These are phyloP conservation scores for Fomitiporia mediterranea DNA, from an alignment of 1,284 basidiomycete species.

Conservation along the genomic window DNA sequence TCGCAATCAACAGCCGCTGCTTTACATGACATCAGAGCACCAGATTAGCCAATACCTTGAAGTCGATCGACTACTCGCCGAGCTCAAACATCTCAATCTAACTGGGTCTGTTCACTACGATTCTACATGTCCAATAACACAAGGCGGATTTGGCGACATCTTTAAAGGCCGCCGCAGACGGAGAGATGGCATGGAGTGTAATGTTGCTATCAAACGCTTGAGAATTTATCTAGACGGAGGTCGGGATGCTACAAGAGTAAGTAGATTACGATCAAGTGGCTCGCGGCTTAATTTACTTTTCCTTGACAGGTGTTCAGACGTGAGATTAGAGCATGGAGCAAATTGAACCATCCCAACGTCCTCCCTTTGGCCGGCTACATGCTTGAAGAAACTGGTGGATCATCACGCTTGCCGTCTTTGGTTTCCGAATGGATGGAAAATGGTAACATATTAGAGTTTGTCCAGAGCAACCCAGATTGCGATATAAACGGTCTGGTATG, in stretches of 20 bases:
- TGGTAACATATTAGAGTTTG: background rate
- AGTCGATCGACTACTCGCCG: background rate
- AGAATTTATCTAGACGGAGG: background rate
- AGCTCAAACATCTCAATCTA: background rate
- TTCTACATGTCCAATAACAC: background rate
- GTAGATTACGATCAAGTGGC: too few species aligned
- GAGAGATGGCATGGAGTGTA: background rate
- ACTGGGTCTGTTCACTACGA: background rate
- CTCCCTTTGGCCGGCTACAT: slow-evolving; percentile 1
- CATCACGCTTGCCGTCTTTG: background rate
- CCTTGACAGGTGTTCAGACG: background rate
- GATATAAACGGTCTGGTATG: background rate
- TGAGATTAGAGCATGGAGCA: slow-evolving; percentile 1
- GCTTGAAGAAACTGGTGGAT: background rate
- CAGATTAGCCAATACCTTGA: background rate
- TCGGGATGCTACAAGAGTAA: background rate
- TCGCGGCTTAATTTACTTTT: too few species aligned
- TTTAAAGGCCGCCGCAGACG: background rate
- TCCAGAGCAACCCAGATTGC: too few species aligned
- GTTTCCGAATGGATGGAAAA: slow-evolving; percentile 7
- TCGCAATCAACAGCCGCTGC: too few species aligned
- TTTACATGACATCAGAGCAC: too few species aligned
- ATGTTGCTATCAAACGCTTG: background rate
- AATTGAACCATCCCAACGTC: background rate
- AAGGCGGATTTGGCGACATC: background rate